Base-by-base conservation (phyloP, 202 grass and related monocot species). In the Cymbopogon flexuosus region DNA sequence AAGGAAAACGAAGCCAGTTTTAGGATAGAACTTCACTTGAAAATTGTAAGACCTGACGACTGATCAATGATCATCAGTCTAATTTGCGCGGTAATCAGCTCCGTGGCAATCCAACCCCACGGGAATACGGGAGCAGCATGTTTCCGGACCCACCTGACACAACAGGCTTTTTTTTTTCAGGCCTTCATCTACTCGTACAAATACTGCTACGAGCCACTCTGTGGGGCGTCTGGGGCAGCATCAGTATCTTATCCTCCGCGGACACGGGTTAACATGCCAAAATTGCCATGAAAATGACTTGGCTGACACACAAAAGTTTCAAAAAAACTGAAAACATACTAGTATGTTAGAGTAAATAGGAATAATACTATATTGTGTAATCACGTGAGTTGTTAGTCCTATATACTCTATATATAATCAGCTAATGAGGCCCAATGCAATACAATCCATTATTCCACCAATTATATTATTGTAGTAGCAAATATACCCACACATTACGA, bases 181-280 rank as follows among this genome's bases (percentile, higher is more conserved):
- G 6, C 0, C 47, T 16, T 46, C 78, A 62, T 72, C 77, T 66
- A 85, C 47, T 61, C 5, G 30, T 77, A 27, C 47, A 66, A 73
- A 78, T 73, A 72, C 58, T 56, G n/a, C 16, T 43, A 12, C 57
- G 5, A 34, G 8, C 16, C 62, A 42, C 3, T 64, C 41, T 37
- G 34, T 60, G 43, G 63, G 18, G 51, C 3, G 27, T 37, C 35
- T 36, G 35, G 36, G 36, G 36, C 81, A 67, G 2, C 61, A 33
- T 75, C 45, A 65, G n/a, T 31, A 60, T 15, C 34, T 43, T 40
- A 57, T 49, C 30, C 70, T 40, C 43, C 69, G 56, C 63, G 23
- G 76, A 68, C 54, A 80, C 57, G 65, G 43, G 8, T 34, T 76
- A 63, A 42, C 54, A 84, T 40, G 43, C 34, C 19, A 37, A 87